Percentiles rank a stretch among this genome's conserved stretches.
Evolutionary conservation across 2,329 filamentous ascomycete species (phyloP).

Genomic region (Botrytis cinerea): DNA sequence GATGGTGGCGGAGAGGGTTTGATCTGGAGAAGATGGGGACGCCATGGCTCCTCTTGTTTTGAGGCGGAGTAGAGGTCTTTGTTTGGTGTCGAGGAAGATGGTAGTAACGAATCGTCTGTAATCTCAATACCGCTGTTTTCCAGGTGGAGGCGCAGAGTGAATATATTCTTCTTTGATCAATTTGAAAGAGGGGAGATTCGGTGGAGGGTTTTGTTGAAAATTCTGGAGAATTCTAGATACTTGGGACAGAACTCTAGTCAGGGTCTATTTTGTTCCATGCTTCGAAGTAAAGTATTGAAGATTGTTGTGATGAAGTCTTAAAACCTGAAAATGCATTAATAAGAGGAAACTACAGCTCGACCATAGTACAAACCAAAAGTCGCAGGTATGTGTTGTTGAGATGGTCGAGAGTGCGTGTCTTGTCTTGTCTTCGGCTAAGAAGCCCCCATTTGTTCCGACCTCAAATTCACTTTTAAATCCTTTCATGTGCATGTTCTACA

Average conservation of each 20-base stretch:
- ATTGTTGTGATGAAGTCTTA: not conserved
- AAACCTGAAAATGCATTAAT: rapidly evolving
- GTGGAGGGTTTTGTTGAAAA: not conserved
- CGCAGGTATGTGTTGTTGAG: not conserved
- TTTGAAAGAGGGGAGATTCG: not conserved
- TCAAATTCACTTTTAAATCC: not conserved
- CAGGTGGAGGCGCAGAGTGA: not conserved
- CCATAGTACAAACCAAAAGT: not conserved
- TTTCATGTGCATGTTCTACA: not conserved
- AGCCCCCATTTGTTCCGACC: no score
- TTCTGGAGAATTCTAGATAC: not conserved
- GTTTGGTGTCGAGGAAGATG: not conserved
- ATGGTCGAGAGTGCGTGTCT: not conserved
- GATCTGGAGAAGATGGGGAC: not conserved
- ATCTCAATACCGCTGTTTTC: not conserved
- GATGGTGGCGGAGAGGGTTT: not conserved
- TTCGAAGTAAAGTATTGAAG: not conserved
- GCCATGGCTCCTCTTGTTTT: not conserved
- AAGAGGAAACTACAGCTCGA: not conserved
- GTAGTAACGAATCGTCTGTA: no score
- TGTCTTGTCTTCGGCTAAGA: not conserved
- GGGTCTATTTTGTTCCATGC: not conserved
- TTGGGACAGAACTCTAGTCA: not conserved
- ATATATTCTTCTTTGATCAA: not conserved
- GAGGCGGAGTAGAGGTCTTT: not conserved